Conservation (phyloP, 169 alveolate species). For the Plasmodium blacklocki region DNA sequence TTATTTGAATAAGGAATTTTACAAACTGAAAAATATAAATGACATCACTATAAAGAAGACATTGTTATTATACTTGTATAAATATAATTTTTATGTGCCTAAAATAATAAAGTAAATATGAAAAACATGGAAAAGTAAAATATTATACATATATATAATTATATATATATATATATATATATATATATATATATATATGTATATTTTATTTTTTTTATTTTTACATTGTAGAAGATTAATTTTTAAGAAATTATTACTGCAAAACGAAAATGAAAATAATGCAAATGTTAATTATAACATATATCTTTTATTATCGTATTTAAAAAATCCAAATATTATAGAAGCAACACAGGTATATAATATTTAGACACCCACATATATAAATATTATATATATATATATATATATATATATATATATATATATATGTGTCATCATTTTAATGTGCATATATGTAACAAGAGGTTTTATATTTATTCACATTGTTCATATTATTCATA, state of each 20-base stretch:
- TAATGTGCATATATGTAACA: too few species aligned
- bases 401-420: neutral
- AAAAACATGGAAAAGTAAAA: conserved; percentile 6
- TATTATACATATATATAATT: neutral
- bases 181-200: neutral
- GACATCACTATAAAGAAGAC: conserved; percentile 24
- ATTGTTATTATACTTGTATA: conserved; percentile 34
- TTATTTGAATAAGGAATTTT: conserved; percentile 22
- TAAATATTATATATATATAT: neutral
- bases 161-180: neutral
- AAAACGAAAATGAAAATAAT: conserved; percentile 31
- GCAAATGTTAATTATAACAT: conserved; percentile 45
- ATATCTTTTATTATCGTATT: conserved; percentile 57
- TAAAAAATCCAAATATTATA: conserved; percentile 50
- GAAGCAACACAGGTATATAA: conserved; percentile 56
- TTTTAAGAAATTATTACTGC: conserved; percentile 51
- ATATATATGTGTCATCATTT: too few species aligned
- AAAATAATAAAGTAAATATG: conserved; percentile 50
- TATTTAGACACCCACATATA: neutral
- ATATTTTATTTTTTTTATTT: neutral
- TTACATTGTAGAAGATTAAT: conserved; percentile 36
- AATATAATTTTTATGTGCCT: conserved; percentile 47
- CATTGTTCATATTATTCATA: too few species aligned
- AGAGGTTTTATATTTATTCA: too few species aligned
- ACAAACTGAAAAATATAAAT: conserved; percentile 34